Base-by-base conservation (phyloP, 768 basidiomycete genomes). In the Lyophyllum decastes region DNA sequence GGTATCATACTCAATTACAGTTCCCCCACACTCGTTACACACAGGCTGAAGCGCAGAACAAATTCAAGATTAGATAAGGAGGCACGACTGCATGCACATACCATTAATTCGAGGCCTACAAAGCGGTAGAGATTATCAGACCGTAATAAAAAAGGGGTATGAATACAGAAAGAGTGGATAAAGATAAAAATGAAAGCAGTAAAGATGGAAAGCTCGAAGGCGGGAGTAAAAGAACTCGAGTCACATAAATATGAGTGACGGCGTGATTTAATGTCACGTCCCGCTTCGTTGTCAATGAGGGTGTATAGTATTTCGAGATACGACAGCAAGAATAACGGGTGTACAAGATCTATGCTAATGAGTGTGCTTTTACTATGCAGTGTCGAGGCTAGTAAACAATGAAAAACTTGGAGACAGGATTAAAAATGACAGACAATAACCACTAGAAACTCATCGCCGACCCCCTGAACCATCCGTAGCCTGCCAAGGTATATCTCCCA, bases 1-100 rank as follows among this genome's bases (percentile, higher is more conserved):
- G 30, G 86, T 76, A 71, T 93, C 90, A 69, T 93, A 93, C 68
- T 92, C 91, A 61, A 94, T 92, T 14, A 91, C 87, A 0, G 87
- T 88, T 4, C 90, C 91, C 40, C 89, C 90, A 64, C 91, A 94
- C 62, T 90, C 88, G 14, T 77, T 84, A 71, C 90, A 92, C 44
- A 83, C 78, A 19, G 86, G 81, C 87, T 48, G 16, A 30, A 48
- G 26, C 8, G 16, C 5, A 19, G n/a, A 17, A 4, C 40, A 41
- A 38, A 38, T 10, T 41, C 9, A 41, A 51, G 61, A 58, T 64
- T 59, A 61, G 57, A 64, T 61, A 48, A 55, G 38, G 24, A 9
- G 27, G 49, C 35, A 38, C 4, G 35, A 21, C 17, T 14, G 24
- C 7, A 27, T 19, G 49, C 21, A 38, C 34, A n/a, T 22, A 62